phyloP scores from a whole-genome alignment of 139 green algal genomes.

The Nannochloris sp. region DNA sequence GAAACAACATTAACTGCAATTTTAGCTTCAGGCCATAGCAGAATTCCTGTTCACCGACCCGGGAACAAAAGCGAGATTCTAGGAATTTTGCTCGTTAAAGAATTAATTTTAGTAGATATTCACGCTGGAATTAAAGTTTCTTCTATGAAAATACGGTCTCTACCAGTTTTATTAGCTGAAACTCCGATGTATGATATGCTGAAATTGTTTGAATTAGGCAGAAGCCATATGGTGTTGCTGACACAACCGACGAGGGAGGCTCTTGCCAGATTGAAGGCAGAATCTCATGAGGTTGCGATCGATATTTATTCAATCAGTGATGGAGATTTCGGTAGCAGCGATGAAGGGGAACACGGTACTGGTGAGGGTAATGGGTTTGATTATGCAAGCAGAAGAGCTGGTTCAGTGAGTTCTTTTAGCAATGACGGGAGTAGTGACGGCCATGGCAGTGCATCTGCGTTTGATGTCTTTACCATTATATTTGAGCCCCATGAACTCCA shows the following conservation, averaged over 20 bases:
- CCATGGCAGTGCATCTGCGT: background rate
- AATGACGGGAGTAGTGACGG: background rate
- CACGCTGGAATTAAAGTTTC: background rate
- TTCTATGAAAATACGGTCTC: slow-evolving; percentile 27
- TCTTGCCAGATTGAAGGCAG: background rate
- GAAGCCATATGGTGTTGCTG: slow-evolving; percentile 83
- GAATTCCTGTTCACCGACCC: slow-evolving; percentile 68
- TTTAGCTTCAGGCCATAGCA: slow-evolving; percentile 60
- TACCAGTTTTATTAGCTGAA: slow-evolving; percentile 38
- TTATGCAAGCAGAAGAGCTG: background rate
- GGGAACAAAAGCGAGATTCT: slow-evolving; percentile 37
- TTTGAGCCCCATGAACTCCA: slow-evolving; percentile 19
- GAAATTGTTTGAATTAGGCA: slow-evolving; percentile 82
- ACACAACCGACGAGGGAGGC: slow-evolving; percentile 28
- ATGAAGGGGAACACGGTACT: no score
- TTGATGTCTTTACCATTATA: background rate
- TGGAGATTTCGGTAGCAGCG: background rate
- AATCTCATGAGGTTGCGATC: background rate
- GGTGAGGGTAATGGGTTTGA: background rate
- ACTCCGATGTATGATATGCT: slow-evolving; percentile 84
- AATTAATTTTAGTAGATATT: slow-evolving; percentile 54
- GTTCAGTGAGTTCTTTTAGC: background rate
- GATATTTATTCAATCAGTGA: slow-evolving; percentile 1
- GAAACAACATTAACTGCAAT: slow-evolving; percentile 50
- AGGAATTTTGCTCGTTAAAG: slow-evolving; percentile 83